Evolutionary conservation across 78 protist genomes (phyloP).

Genomic region (Polysphondylium violaceum): DNA sequence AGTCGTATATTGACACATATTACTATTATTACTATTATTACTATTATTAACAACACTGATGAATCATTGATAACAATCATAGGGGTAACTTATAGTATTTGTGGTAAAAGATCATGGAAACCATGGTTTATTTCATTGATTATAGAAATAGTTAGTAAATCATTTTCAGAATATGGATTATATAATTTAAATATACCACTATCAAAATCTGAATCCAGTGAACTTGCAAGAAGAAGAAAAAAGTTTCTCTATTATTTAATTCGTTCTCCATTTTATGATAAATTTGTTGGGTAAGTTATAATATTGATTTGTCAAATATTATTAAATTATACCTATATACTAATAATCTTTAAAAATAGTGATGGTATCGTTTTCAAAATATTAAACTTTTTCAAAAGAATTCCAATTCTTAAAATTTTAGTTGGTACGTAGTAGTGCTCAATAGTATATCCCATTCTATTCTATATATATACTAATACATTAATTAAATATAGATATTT

Average conservation of each 20-base stretch:
- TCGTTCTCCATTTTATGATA: constrained; percentile 67
- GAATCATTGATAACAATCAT: not conserved
- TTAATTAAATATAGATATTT: constrained; percentile 17
- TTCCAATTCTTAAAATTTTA: constrained; percentile 61
- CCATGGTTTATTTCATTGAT: constrained; percentile 70
- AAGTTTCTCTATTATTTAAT: constrained; percentile 33
- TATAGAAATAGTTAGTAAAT: constrained; percentile 13
- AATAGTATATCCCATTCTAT: not conserved
- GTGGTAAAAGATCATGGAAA: constrained; percentile 67
- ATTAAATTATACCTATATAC: too few species aligned
- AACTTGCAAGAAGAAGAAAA: constrained; percentile 31
- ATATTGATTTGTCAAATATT: too few species aligned
- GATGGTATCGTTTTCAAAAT: constrained; percentile 58
- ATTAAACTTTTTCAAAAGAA: constrained; percentile 45
- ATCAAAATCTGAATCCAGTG: constrained; percentile 2
- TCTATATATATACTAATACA: not conserved
- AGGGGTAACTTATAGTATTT: constrained; percentile 44
- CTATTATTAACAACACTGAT: not conserved
- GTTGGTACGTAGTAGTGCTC: constrained; percentile 6
- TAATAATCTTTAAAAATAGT: not conserved
- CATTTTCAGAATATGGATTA: constrained; percentile 45
- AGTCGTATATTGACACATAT: not conserved
- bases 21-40: not conserved
- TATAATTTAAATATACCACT: not conserved
- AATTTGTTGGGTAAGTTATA: constrained; percentile 44